These are phyloP conservation scores for Pilatotrama ljubarskyi DNA, from an alignment of 768 basidiomycete species.

Conservation along the genomic window DNA sequence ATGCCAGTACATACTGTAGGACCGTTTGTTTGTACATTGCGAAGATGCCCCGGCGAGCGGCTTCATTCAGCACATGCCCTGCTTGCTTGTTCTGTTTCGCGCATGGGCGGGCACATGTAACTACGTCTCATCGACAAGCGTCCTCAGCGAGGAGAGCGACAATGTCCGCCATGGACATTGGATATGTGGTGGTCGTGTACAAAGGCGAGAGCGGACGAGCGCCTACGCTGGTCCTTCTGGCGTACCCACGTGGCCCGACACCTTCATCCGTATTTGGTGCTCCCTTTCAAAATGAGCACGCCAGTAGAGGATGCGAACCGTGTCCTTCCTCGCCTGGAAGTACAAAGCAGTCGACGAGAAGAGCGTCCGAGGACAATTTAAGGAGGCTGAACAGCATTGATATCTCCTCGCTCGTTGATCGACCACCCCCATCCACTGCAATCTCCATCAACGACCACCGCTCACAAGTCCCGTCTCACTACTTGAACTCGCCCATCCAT, in stretches of 20 bases:
- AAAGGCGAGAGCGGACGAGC: not conserved
- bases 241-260: not conserved
- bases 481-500: too few relatives aligned
- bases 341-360: not conserved
- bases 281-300: not conserved
- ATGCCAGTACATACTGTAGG: too few relatives aligned
- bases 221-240: not conserved
- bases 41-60: too few relatives aligned
- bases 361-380: not conserved
- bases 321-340: not conserved
- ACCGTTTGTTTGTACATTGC: too few relatives aligned
- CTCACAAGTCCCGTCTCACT: not conserved
- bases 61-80: too few relatives aligned
- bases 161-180: not conserved
- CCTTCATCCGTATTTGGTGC: conserved; percentile 1
- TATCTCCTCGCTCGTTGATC: conserved; percentile 8
- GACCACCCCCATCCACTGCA: not conserved
- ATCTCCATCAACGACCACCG: not conserved
- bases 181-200: not conserved
- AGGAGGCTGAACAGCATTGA: not conserved
- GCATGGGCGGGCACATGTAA: too few relatives aligned
- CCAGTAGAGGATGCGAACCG: not conserved
- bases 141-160: too few relatives aligned
- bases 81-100: too few relatives aligned
- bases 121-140: too few relatives aligned